A percentile compares a stretch with the other conserved stretches of the same genome.
phyloP scores from a whole-genome alignment of 2,329 filamentous ascomycete species.

The Ophiostoma sp. region DNA sequence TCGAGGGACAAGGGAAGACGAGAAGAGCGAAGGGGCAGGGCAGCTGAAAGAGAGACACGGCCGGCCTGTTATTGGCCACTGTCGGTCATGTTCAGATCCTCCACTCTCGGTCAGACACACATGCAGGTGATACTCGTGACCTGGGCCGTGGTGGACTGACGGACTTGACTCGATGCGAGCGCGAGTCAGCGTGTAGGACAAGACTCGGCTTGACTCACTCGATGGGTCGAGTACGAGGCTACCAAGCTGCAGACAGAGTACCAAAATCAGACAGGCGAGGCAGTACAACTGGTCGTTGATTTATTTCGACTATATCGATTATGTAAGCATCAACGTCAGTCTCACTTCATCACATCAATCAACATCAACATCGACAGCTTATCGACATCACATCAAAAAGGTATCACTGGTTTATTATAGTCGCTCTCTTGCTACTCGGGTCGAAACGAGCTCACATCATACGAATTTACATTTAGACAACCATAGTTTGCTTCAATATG shows the following conservation, averaged over 20 bases:
- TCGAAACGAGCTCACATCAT: background rate
- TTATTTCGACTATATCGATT: background rate
- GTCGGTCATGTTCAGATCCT: background rate
- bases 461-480: too few species aligned
- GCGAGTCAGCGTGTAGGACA: background rate
- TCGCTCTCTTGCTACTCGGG: too few species aligned
- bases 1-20: background rate
- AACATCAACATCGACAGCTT: background rate
- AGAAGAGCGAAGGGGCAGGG: background rate
- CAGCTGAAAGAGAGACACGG: constrained; percentile 13
- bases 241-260: background rate
- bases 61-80: background rate
- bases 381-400: background rate
- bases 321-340: background rate
- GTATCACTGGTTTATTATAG: too few species aligned
- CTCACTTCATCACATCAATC: background rate
- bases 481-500: too few species aligned
- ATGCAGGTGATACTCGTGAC: too few species aligned
- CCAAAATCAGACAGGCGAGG: background rate
- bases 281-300: background rate
- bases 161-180: too few species aligned
- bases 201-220: background rate
- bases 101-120: too few species aligned
- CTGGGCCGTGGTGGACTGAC: too few species aligned
- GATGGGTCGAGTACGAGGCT: background rate